A percentile compares a stretch with the other conserved stretches of the same genome.
Evolutionary conservation across 352 stramenopile genomes (phyloP).

Genomic region (Albugo candida): DNA sequence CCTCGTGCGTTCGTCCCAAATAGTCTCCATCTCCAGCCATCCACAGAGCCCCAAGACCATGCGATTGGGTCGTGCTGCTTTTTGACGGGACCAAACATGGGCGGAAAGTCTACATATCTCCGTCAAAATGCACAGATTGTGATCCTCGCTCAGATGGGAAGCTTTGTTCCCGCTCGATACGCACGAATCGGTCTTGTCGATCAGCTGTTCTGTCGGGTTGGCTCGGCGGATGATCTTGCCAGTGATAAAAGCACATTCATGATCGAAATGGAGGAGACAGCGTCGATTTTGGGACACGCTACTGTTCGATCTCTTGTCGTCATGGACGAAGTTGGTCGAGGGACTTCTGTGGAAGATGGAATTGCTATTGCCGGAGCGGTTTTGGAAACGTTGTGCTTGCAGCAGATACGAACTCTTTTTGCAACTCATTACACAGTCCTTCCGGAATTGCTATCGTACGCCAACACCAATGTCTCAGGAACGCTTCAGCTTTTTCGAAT

Average conservation of each 20-base stretch:
- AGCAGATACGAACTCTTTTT: conserved; percentile 45
- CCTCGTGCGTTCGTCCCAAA: conserved; percentile 46
- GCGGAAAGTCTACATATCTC: conserved; percentile 73
- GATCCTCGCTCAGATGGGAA: conserved; percentile 60
- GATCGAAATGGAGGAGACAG: conserved; percentile 77
- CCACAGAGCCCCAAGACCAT: neutral
- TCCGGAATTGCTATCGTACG: conserved; percentile 13
- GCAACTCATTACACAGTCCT: conserved; percentile 74
- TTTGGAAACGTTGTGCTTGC: conserved; percentile 40
- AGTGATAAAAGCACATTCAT: conserved; percentile 73
- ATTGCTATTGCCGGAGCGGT: conserved; percentile 60
- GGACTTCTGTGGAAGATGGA: conserved; percentile 60
- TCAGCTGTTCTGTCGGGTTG: conserved; percentile 66
- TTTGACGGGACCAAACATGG: conserved; percentile 79
- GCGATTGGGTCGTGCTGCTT: conserved; percentile 33
- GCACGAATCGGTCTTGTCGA: conserved; percentile 51
- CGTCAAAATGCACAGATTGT: conserved; percentile 60
- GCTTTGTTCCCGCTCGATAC: conserved; percentile 59
- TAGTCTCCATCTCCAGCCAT: conserved; percentile 28
- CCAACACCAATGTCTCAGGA: conserved; percentile 6
- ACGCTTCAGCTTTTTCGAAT: conserved; percentile 43
- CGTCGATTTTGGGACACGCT: conserved; percentile 49
- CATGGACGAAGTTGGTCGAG: conserved; percentile 75
- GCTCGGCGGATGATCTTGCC: conserved; percentile 59
- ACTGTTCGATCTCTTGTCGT: conserved; percentile 65